A percentile compares a stretch with the other conserved stretches of the same genome.
Evolutionary conservation across 2,329 filamentous ascomycete species (phyloP).

Genomic region (Dactylellina haptotyla): DNA sequence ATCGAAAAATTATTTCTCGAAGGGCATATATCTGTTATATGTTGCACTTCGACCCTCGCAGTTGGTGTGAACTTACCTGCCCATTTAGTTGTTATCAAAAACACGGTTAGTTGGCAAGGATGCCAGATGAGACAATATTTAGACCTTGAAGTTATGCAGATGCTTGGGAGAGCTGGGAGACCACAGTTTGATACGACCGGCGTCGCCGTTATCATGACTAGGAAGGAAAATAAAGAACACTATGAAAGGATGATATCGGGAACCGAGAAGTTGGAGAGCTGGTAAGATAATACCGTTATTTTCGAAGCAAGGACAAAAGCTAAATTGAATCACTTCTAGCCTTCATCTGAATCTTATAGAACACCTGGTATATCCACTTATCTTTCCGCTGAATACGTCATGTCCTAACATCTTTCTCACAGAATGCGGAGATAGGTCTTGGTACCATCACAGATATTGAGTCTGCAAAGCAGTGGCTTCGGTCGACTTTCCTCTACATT

Average conservation of each 20-base stretch:
- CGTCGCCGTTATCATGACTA: slow-evolving; percentile 81
- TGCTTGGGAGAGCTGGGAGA: slow-evolving; percentile 84
- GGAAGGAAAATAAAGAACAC: slow-evolving; percentile 70
- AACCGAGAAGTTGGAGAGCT: slow-evolving; percentile 78
- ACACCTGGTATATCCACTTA: slow-evolving; percentile 67
- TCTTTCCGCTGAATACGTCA: not conserved
- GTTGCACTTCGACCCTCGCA: slow-evolving; percentile 85
- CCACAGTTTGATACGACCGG: slow-evolving; percentile 84
- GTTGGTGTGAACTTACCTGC: slow-evolving; percentile 86
- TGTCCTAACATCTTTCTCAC: slow-evolving; percentile 5
- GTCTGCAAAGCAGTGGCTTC: slow-evolving; percentile 78
- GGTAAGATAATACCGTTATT: slow-evolving; percentile 59
- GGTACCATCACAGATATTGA: slow-evolving; percentile 74
- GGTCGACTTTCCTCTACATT: slow-evolving; percentile 80
- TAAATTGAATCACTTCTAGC: slow-evolving; percentile 59
- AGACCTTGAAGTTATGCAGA: slow-evolving; percentile 87
- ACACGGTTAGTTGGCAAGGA: slow-evolving; percentile 75
- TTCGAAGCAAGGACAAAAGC: not conserved
- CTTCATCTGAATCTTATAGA: slow-evolving; percentile 82
- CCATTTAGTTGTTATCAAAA: slow-evolving; percentile 84
- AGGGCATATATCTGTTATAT: slow-evolving; percentile 81
- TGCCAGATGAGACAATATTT: slow-evolving; percentile 75
- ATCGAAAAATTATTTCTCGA: slow-evolving; percentile 76
- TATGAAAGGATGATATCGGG: slow-evolving; percentile 81
- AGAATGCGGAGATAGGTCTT: slow-evolving; percentile 81